Conservation (phyloP, 768 basidiomycete species). For the Hypholoma sublateritium region DNA sequence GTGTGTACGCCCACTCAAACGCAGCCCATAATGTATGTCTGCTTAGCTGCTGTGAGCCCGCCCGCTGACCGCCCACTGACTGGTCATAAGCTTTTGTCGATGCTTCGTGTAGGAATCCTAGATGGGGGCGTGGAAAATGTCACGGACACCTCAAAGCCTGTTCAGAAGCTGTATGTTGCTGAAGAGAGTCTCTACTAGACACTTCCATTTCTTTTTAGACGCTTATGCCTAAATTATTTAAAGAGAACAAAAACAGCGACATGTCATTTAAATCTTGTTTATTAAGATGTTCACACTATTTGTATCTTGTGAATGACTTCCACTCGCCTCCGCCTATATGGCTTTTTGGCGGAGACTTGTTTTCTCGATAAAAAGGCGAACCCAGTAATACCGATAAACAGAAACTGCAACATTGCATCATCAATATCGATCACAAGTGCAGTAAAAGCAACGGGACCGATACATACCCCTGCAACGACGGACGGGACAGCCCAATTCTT, state of each 20-base stretch:
- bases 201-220: not conserved
- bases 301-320: conserved; percentile 2
- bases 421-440: not conserved
- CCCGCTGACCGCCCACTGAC: conserved; percentile 2
- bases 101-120: conserved; percentile 61
- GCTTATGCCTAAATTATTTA: not conserved
- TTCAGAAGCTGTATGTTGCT: conserved; percentile 7
- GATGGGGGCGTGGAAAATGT: conserved; percentile 35
- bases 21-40: conserved; percentile 49
- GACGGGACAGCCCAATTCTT: conserved; percentile 34
- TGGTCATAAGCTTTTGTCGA: conserved; percentile 42
- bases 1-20: conserved; percentile 60
- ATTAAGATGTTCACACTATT: not conserved
- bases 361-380: conserved; percentile 19
- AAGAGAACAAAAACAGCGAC: not conserved
- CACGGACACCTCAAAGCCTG: not conserved
- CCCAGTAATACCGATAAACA: conserved; percentile 18
- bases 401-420: conserved; percentile 3
- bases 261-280: not conserved
- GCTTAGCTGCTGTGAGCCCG: not conserved
- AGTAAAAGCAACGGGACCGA: not conserved
- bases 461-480: conserved; percentile 34
- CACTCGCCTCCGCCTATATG: conserved; percentile 2
- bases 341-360: conserved; percentile 10
- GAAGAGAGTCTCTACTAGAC: conserved; percentile 6